A percentile compares a stretch with the other conserved stretches of the same genome.
These are phyloP conservation scores for Neofusicoccum umdonicola DNA, from an alignment of 2,329 filamentous ascomycete genomes.

Conservation along the genomic window DNA sequence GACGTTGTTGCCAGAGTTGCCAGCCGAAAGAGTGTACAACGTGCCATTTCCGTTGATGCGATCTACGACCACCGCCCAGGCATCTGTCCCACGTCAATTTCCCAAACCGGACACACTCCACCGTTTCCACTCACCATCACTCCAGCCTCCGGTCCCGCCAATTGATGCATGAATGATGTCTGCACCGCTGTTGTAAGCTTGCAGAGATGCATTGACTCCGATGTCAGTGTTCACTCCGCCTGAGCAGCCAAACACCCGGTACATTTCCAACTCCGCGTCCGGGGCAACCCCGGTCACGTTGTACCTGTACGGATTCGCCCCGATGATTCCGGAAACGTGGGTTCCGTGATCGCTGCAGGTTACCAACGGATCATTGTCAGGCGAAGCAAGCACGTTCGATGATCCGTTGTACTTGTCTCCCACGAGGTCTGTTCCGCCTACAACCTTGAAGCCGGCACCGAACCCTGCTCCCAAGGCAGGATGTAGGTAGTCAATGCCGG, in stretches of 20 bases:
- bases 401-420: not conserved
- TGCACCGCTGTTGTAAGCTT: not conserved
- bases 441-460: not conserved
- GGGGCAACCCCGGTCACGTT: constrained; percentile 2
- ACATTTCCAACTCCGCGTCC: not conserved
- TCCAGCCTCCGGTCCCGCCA: not conserved
- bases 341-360: not conserved
- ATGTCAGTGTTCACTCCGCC: not conserved
- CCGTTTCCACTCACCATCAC: not conserved
- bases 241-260: not conserved
- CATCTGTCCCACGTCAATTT: not conserved
- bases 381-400: not conserved
- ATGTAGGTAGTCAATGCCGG: not conserved
- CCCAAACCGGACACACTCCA: too few species aligned
- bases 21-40: not conserved
- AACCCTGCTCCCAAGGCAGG: not conserved
- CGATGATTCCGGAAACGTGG: not conserved
- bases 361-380: not conserved
- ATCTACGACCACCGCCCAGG: not conserved
- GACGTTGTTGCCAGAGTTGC: not conserved
- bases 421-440: not conserved
- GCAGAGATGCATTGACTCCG: not conserved
- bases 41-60: not conserved
- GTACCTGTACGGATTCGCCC: not conserved
- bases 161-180: not conserved